A percentile compares a stretch with the other conserved stretches of the same genome.
Evolutionary conservation across 768 basidiomycete genomes (phyloP).

Genomic region (Hydnomerulius pinastri): DNA sequence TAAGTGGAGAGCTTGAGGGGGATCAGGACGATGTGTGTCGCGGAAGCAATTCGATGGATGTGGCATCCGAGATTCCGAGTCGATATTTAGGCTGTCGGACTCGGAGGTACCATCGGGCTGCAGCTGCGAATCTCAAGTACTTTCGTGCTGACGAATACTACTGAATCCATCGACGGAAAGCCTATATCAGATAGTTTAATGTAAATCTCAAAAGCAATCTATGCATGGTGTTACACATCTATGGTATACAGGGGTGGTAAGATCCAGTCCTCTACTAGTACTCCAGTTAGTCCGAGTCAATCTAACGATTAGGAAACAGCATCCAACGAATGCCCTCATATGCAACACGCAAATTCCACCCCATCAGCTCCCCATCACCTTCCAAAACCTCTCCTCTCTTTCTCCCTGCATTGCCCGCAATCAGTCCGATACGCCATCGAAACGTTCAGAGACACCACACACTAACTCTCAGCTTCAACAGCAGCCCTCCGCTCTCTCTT

Average conservation of each 20-base stretch:
- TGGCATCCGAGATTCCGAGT: too few species aligned
- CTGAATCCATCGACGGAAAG: too few species aligned
- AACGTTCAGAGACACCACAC: slow-evolving; percentile 27
- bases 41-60: too few species aligned
- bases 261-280: background rate
- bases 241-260: background rate
- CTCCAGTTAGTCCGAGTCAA: background rate
- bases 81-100: too few species aligned
- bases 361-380: slow-evolving; percentile 16
- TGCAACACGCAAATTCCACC: slow-evolving; percentile 24
- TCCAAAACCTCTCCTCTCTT: slow-evolving; percentile 16
- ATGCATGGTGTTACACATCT: background rate
- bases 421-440: slow-evolving; percentile 12
- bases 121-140: too few species aligned
- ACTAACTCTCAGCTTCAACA: slow-evolving; percentile 39
- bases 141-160: too few species aligned
- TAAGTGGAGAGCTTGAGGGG: too few species aligned
- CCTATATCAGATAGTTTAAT: too few species aligned
- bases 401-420: slow-evolving; percentile 14
- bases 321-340: slow-evolving; percentile 54
- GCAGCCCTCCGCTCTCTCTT: slow-evolving; percentile 40
- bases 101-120: too few species aligned
- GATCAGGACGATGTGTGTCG: too few species aligned
- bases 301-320: slow-evolving; percentile 47
- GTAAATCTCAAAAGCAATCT: too few species aligned